Evolutionary conservation across 768 basidiomycete genomes (phyloP).

Genomic region (Boletus reticuloceps): DNA sequence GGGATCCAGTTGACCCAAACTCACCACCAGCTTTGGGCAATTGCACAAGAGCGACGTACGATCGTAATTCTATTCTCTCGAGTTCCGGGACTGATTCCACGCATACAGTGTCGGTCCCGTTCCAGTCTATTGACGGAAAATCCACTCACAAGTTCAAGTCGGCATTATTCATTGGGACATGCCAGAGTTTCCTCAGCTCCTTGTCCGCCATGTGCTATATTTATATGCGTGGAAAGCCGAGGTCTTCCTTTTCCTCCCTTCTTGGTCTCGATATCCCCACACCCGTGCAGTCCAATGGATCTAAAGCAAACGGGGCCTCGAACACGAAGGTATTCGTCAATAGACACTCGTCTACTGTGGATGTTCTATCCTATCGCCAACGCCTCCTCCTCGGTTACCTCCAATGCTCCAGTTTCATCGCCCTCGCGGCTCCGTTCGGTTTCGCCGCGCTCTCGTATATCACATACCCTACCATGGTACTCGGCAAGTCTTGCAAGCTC

Average conservation of each 20-base stretch:
- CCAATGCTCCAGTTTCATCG: constrained; percentile 85
- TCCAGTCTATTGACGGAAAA: constrained; percentile 62
- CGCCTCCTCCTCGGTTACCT: constrained; percentile 71
- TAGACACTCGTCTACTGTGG: constrained; percentile 29
- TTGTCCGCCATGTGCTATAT: constrained; percentile 79
- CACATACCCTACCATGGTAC: constrained; percentile 97
- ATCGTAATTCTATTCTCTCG: neutral
- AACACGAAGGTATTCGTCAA: constrained; percentile 38
- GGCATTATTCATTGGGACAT: constrained; percentile 80
- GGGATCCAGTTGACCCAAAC: constrained; percentile 3
- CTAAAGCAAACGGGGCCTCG: constrained; percentile 25
- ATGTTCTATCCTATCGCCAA: constrained; percentile 35
- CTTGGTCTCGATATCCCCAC: constrained; percentile 55
- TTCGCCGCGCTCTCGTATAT: constrained; percentile 95
- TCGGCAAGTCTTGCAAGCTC: constrained; percentile 98
- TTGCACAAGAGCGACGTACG: constrained; percentile 91
- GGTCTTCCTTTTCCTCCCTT: constrained; percentile 49
- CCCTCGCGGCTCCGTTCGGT: constrained; percentile 90
- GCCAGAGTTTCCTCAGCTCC: constrained; percentile 77
- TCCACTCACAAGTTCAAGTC: constrained; percentile 78
- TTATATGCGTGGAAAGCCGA: constrained; percentile 53
- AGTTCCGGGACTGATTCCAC: neutral
- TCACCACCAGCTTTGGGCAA: constrained; percentile 70
- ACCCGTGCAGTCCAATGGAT: constrained; percentile 14
- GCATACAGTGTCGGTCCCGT: constrained; percentile 75